Evolutionary conservation across 179 eudicot species (phyloP), one percentile per base, ranked within the genome.

Genomic region (Beta lomatogona): DNA sequence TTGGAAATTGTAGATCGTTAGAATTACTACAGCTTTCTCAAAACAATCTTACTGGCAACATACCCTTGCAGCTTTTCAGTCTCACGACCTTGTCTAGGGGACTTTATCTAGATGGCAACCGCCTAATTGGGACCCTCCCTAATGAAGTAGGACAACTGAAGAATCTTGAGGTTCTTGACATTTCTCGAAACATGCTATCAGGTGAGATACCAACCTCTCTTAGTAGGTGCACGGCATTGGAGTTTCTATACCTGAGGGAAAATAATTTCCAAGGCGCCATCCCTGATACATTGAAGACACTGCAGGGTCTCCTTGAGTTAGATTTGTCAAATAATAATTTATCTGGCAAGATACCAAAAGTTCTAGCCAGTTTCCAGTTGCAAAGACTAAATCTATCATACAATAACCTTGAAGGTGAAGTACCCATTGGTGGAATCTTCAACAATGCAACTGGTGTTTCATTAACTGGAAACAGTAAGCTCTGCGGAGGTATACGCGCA

Each of bases 151-250:
- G 81, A 10, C 12, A 66, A 15, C 25, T 85, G 71, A 45, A 5
- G 9, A 80, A 55, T 59, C 68, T 83, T 1, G 60, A 19, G 11
- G 2, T 0, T 13, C 61, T 87, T 10, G 70, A 48, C 16, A 21
- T 87, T 6, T 77, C 83, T 6, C 5, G 78, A 2, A 85, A 81
- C 60, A 41, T 15, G 54, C 53, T 87, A 22, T 75, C 81, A 0
- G 85, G 89, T 58, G 52, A 59, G n/a, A 58, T 87, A 58, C 88
- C 88, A 59, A 73, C 58, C 28, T 36, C 80, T 48, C 70, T 85
- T 2, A 75, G 85, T 8, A 72, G 53, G 14, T 84, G 89, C n/a
- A 9, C 75, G 3, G 50, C 25, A 3, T 64, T 84, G 52, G 53
- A 46, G 48, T 11, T 4, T 8, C 73, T 87, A 9, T 12, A 8